These are phyloP conservation scores for Pseudogymnoascus sp. DNA, from an alignment of 2,329 filamentous ascomycete genomes.

Conservation along the genomic window DNA sequence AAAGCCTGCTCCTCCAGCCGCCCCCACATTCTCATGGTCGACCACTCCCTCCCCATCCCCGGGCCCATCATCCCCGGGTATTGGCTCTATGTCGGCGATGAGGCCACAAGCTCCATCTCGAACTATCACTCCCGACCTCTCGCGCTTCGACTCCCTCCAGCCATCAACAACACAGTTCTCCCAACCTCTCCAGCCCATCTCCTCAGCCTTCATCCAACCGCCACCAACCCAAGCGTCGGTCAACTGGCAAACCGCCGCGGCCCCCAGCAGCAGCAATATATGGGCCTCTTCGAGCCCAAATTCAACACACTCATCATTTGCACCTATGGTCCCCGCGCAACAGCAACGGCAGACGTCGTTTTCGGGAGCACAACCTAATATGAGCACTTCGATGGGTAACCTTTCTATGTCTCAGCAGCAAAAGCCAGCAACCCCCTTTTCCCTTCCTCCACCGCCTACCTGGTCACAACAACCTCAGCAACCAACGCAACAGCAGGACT, in stretches of 20 bases:
- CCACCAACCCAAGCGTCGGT: conserved; percentile 1
- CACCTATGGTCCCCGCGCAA: conserved; percentile 20
- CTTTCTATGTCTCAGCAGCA: conserved; percentile 44
- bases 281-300: conserved; percentile 25
- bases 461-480: conserved; percentile 24
- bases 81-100: conserved; percentile 28
- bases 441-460: conserved; percentile 50
- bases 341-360: conserved; percentile 19
- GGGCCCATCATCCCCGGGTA: conserved; percentile 12
- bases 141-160: conserved; percentile 48
- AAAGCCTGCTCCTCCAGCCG: conserved; percentile 36
- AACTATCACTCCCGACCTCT: conserved; percentile 55
- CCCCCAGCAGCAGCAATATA: conserved; percentile 22
- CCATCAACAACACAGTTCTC: conserved; percentile 59
- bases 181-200: conserved; percentile 43
- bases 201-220: conserved; percentile 27
- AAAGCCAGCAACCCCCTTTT: conserved; percentile 43
- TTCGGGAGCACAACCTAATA: conserved; percentile 29
- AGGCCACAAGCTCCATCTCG: conserved; percentile 40
- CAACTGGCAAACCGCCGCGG: conserved; percentile 15
- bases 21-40: conserved; percentile 59
- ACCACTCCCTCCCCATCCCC: conserved; percentile 42
- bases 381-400: conserved; percentile 42
- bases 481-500: conserved; percentile 19
- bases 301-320: conserved; percentile 19